Base-by-base conservation (phyloP, 169 alveolate genomes). In the Miamiensis avidus region DNA sequence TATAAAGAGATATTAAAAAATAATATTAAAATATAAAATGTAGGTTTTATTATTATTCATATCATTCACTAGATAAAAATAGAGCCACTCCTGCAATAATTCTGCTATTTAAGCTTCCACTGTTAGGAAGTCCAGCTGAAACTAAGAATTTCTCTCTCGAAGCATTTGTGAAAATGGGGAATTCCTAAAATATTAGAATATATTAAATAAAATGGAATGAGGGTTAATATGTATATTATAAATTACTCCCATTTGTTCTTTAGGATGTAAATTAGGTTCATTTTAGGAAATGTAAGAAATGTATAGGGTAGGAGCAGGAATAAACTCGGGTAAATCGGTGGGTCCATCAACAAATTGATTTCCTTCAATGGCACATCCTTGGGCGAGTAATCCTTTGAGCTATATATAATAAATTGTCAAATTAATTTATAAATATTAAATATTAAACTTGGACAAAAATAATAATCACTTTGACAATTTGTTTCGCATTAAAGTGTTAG, bases 321-420 rank as follows among this genome's bases (percentile, higher is more conserved):
- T 49, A 20, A 49, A 49, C 20, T 49, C 69, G 4, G 69, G 69
- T 49, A 49, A 49, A 49, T 49, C 69, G 20, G 69, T 20, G 20
- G 69, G 69, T 49, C 69, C 31, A 73, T 73, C 28, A 15, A 73
- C 31, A 73, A 73, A n/a, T 73, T 73, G 26, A 73, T 81, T 83
- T 64, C 93, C 93, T 34, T 88, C 90, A 83, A 95, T 94, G 30
- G 92, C 94, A 76, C 96, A 85, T 0, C 98, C 98, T 89, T 95
- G 94, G 26, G 94, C 84, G 83, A 93, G 89, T 28, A 95, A 73
- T 34, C 95, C 93, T 34, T 83, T 93, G 27, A 96, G 75, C 73
- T 88, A 77, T 25, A 93, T 93, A 32, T 84, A 11, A 32, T 29
- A 77, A 79, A 25, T 79, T 49, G 33, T 0, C 29, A 34, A 49